Percentiles rank a stretch among this genome's conserved stretches.
These are phyloP conservation scores for Taxawa tesnikishii DNA, from an alignment of 2,329 filamentous ascomycete species.

Conservation along the genomic window DNA sequence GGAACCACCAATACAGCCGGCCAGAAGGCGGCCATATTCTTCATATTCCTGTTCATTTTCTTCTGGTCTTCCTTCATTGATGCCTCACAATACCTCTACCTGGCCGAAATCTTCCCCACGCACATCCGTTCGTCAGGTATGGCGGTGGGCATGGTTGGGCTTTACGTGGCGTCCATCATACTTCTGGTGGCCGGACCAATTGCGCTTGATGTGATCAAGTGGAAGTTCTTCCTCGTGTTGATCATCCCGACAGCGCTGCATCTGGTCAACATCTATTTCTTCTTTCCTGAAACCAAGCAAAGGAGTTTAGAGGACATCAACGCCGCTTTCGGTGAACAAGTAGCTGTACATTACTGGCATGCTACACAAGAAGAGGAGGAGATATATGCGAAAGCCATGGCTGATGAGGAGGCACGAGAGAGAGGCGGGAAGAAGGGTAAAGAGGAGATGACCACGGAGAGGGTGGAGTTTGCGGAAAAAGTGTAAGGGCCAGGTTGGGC, in stretches of 20 bases:
- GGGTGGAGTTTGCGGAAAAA: neutral
- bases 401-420: neutral
- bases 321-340: conserved; percentile 22
- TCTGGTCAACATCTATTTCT: conserved; percentile 20
- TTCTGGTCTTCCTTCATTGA: conserved; percentile 33
- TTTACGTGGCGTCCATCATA: conserved; percentile 24
- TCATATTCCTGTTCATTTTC: conserved; percentile 27
- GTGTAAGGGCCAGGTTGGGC: too few species aligned
- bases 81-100: conserved; percentile 35
- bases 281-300: conserved; percentile 25
- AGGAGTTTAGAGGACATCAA: conserved; percentile 24
- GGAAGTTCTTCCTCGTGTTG: conserved; percentile 10
- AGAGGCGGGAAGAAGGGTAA: neutral
- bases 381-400: conserved; percentile 10
- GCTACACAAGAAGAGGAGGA: conserved; percentile 17
- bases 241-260: conserved; percentile 12
- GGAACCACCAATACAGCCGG: conserved; percentile 22
- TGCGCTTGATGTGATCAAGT: conserved; percentile 13
- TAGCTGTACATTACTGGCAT: conserved; percentile 15
- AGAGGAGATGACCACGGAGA: neutral
- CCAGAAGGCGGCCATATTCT: conserved; percentile 25
- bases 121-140: conserved; percentile 25
- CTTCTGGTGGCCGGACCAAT: conserved; percentile 18
- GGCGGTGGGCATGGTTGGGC: conserved; percentile 22
- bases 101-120: conserved; percentile 33